Evolutionary conservation across 2,329 filamentous ascomycete species (phyloP).

Genomic region (Cephalotrichum gorgonifer): DNA sequence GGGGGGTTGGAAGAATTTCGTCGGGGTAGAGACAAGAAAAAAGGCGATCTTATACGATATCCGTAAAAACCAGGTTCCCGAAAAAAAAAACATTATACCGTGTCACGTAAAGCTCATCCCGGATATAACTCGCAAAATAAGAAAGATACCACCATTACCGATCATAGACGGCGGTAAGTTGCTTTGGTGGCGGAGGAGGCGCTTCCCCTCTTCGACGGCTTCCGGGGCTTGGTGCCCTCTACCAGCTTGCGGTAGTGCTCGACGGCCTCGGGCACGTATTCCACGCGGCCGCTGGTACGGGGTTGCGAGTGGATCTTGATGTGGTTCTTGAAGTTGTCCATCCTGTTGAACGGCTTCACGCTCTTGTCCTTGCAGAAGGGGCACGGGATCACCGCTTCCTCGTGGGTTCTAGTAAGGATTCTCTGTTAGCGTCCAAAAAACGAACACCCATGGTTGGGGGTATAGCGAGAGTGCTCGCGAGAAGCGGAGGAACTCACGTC

Average conservation of each 20-base stretch:
- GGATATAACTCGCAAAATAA: no score
- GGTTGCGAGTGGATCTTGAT: constrained; percentile 26
- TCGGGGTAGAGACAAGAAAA: no score
- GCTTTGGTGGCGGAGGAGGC: no score
- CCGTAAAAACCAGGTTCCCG: no score
- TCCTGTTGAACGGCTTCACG: constrained; percentile 18
- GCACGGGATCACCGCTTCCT: constrained; percentile 5
- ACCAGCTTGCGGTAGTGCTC: neutral
- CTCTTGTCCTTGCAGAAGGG: constrained; percentile 9
- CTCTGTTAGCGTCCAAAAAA: neutral
- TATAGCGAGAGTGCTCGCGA: no score
- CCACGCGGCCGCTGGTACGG: constrained; percentile 6
- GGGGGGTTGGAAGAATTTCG: no score
- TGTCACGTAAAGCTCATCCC: no score
- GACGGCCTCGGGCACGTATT: neutral
- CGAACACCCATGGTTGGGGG: neutral
- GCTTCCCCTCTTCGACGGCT: neutral
- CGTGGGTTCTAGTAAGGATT: constrained; percentile 6
- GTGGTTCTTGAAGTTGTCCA: constrained; percentile 31
- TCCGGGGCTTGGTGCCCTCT: neutral
- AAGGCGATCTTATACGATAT: no score
- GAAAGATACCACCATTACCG: no score
- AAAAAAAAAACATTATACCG: no score
- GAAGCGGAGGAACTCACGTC: constrained; percentile 28
- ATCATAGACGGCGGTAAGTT: no score